phyloP scores from a whole-genome alignment of 179 eudicot genomes.

The Camellia oleifera region DNA sequence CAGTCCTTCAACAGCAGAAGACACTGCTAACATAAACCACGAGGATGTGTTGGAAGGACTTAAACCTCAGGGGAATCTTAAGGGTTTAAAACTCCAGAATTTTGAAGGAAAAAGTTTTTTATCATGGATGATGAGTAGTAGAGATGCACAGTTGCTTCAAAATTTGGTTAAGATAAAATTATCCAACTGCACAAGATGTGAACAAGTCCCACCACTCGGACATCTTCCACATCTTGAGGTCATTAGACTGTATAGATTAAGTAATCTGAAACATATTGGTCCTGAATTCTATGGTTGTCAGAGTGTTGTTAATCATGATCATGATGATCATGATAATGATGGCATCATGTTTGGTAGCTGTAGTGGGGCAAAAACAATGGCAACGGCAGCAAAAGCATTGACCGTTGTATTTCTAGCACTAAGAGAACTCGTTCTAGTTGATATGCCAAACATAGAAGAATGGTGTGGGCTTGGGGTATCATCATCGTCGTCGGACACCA shows the following conservation, averaged over 20 bases:
- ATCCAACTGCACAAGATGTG: not conserved
- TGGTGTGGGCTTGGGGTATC: not conserved
- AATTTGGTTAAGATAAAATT: not conserved
- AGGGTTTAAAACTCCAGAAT: too few relatives aligned
- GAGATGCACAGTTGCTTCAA: not conserved
- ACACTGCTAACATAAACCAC: too few relatives aligned
- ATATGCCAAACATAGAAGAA: not conserved
- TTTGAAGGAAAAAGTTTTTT: not conserved
- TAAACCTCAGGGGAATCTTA: too few relatives aligned
- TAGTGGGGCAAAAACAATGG: too few relatives aligned
- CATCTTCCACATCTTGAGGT: not conserved
- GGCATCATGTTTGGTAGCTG: not conserved
- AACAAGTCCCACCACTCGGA: not conserved
- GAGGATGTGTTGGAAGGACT: too few relatives aligned
- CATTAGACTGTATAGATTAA: not conserved
- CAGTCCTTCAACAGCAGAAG: too few relatives aligned
- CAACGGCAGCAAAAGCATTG: too few relatives aligned
- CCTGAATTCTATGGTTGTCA: not conserved
- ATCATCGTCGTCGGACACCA: not conserved
- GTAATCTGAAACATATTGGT: not conserved
- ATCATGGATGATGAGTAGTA: not conserved
- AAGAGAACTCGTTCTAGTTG: not conserved
- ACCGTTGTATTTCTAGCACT: not conserved
- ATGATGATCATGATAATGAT: too few relatives aligned
- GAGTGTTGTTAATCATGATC: too few relatives aligned